These are phyloP conservation scores for Talaromyces sp. DNA, from an alignment of 2,329 filamentous ascomycete species.

Conservation along the genomic window DNA sequence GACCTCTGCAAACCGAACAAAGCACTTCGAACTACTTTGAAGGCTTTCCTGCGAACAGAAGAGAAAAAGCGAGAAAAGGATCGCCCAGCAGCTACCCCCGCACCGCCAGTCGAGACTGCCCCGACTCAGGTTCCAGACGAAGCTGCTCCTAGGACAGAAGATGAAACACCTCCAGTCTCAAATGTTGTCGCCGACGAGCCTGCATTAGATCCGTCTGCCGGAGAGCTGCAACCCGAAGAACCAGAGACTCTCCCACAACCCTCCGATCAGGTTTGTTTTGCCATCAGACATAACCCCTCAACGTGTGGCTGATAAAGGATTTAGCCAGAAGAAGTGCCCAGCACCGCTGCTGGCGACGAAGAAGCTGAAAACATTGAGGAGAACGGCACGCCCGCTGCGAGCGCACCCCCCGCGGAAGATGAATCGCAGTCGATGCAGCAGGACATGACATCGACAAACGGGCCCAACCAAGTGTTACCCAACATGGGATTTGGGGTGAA, in stretches of 20 bases:
- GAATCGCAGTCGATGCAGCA: constrained; percentile 13
- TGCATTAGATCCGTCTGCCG: neutral
- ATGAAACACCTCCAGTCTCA: neutral
- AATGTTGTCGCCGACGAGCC: neutral
- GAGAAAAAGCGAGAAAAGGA: constrained; percentile 79
- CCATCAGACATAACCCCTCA: neutral
- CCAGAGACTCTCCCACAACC: neutral
- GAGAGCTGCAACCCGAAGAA: neutral
- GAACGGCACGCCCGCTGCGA: constrained; percentile 7
- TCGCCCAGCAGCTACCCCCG: constrained; percentile 36
- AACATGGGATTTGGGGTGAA: constrained; percentile 42
- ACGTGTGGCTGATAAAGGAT: neutral
- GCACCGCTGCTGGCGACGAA: neutral
- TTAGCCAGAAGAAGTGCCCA: neutral
- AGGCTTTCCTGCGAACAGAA: constrained; percentile 82
- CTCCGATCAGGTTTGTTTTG: neutral
- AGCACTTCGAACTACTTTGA: constrained; percentile 83
- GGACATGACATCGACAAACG: constrained; percentile 10
- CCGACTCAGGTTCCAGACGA: constrained; percentile 6
- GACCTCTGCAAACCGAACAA: constrained; percentile 88
- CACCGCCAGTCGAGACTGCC: constrained; percentile 12
- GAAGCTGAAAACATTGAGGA: constrained; percentile 3
- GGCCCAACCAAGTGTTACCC: constrained; percentile 13
- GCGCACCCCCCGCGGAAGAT: neutral
- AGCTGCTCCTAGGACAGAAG: neutral